Conservation (phyloP, 106 monocot species). For the Dendrobium nobile region DNA sequence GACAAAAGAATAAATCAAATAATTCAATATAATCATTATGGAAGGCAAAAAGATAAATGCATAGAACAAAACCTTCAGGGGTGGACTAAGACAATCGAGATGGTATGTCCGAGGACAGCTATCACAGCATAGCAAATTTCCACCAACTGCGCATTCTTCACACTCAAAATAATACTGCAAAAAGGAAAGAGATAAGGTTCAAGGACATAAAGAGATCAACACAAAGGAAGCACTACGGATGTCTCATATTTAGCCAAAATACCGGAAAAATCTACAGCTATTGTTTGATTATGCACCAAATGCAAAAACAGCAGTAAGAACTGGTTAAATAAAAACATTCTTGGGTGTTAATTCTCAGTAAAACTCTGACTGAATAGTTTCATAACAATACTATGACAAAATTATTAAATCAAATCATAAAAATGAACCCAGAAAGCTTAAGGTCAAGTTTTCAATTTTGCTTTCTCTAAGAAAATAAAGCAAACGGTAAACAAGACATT, state of each 20-base stretch:
- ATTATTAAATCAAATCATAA: background rate
- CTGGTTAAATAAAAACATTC: background rate
- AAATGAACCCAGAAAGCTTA: background rate
- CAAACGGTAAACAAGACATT: background rate
- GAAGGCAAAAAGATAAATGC: background rate
- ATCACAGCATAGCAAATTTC: constrained; percentile 93
- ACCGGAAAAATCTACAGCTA: background rate
- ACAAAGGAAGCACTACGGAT: background rate
- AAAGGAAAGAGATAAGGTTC: background rate
- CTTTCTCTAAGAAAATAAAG: background rate
- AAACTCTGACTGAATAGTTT: background rate
- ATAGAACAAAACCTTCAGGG: constrained; percentile 61
- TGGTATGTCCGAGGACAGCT: constrained; percentile 86
- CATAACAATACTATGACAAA: background rate
- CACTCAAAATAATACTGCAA: constrained; percentile 86
- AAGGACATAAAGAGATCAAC: constrained; percentile 3
- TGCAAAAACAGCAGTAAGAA: background rate
- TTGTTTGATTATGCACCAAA: background rate
- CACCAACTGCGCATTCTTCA: constrained; percentile 85
- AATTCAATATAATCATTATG: background rate
- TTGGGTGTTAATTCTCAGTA: background rate
- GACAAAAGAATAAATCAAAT: background rate
- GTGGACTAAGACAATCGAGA: constrained; percentile 81
- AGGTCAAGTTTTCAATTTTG: background rate
- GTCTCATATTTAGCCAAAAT: background rate